Conservation (phyloP, 2,329 filamentous ascomycete species). For the Fusarium euwallaceae region DNA sequence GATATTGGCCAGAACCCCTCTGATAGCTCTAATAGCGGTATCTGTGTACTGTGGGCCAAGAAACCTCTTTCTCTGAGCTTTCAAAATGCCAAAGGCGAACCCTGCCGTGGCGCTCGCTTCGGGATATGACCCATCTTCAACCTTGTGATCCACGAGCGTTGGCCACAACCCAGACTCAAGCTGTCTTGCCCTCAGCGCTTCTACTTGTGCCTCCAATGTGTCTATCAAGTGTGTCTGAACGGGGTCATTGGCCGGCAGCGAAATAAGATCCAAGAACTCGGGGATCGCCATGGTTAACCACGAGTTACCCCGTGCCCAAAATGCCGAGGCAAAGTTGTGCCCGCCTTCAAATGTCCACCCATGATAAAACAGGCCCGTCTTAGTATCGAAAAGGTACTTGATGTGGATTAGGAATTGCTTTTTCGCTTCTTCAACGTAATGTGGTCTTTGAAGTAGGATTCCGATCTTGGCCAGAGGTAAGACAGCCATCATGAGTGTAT, state of each 20-base stretch:
- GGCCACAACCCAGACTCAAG: constrained; percentile 74
- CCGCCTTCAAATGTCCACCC: constrained; percentile 83
- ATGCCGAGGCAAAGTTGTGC: constrained; percentile 70
- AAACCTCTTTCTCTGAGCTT: constrained; percentile 77
- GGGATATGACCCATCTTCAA: constrained; percentile 75
- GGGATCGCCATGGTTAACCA: constrained; percentile 89
- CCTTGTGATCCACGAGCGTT: constrained; percentile 76
- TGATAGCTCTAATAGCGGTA: constrained; percentile 73
- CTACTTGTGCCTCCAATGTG: constrained; percentile 57
- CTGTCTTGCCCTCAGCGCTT: constrained; percentile 72
- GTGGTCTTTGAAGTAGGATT: constrained; percentile 74
- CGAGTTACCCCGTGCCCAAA: constrained; percentile 73
- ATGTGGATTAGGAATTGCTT: constrained; percentile 82
- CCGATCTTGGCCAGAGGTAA: constrained; percentile 85
- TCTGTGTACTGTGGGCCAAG: constrained; percentile 70
- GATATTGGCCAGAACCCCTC: constrained; percentile 74
- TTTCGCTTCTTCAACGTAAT: constrained; percentile 84
- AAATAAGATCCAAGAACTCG: constrained; percentile 80
- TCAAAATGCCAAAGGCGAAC: constrained; percentile 83
- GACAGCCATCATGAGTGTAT: constrained; percentile 89
- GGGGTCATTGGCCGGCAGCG: constrained; percentile 65
- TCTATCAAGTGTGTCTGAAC: constrained; percentile 73
- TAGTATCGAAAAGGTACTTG: constrained; percentile 81
- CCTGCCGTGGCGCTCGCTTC: constrained; percentile 83
- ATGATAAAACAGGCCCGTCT: constrained; percentile 82